Conservation (phyloP, 345 rosid species). For the Corchorus olitorius region DNA sequence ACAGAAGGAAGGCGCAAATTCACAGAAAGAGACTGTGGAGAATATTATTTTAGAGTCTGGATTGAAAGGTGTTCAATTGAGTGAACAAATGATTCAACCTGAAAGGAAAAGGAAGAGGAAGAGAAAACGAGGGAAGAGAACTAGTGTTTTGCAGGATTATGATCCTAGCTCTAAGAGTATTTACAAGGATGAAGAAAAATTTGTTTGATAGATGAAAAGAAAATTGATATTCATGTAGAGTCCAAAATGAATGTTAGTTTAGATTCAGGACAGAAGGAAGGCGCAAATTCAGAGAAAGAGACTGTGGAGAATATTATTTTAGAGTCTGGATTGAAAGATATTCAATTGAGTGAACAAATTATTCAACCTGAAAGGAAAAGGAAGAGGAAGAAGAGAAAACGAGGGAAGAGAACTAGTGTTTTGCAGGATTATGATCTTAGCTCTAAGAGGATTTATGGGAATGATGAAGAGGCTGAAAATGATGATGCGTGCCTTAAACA, state of each 20-base stretch:
- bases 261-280: neutral
- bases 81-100: neutral
- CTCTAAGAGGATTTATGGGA: slow-evolving; percentile 8
- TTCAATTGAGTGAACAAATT: neutral
- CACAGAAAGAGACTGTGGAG: neutral
- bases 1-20: slow-evolving; percentile 11
- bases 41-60: neutral
- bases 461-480: slow-evolving; percentile 3
- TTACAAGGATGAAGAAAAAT: neutral
- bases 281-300: slow-evolving; percentile 4
- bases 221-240: neutral
- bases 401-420: slow-evolving; percentile 13
- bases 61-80: neutral
- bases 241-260: neutral
- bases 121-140: slow-evolving; percentile 6
- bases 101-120: slow-evolving; percentile 15
- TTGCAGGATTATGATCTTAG: neutral
- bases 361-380: neutral
- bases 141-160: neutral
- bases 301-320: neutral
- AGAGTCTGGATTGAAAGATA: neutral
- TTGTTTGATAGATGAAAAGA: neutral
- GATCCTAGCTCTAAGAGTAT: slow-evolving; percentile 7
- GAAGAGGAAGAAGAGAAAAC: slow-evolving; percentile 15
- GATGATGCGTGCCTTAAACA: neutral